Conservation (phyloP, 345 rosid species). For the Arabidopsis suecica region DNA sequence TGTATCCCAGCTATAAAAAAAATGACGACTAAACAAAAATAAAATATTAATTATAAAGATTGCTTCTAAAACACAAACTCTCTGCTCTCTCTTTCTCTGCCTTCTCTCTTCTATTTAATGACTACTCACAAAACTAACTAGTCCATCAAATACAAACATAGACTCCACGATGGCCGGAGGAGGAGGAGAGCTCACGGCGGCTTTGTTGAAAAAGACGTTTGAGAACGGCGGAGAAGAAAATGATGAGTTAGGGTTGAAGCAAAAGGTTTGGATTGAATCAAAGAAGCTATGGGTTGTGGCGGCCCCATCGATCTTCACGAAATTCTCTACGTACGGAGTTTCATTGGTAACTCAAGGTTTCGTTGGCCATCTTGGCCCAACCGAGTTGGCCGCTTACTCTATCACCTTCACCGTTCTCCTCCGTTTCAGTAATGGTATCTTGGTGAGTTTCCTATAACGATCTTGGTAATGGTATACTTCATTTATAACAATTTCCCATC, state of each 20-base stretch:
- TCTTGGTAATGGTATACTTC: no score
- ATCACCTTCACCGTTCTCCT: slow-evolving; percentile 66
- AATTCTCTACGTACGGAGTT: slow-evolving; percentile 70
- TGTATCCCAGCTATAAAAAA: no score
- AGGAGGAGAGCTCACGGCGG: slow-evolving; percentile 48
- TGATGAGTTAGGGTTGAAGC: slow-evolving; percentile 44
- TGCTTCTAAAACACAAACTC: not conserved
- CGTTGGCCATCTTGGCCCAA: slow-evolving; percentile 73
- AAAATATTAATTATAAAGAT: no score
- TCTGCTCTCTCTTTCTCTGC: not conserved
- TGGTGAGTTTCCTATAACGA: slow-evolving; percentile 37
- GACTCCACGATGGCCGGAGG: slow-evolving; percentile 37
- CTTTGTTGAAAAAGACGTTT: slow-evolving; percentile 39
- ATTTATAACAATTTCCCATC: no score
- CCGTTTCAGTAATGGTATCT: slow-evolving; percentile 67
- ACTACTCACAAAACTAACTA: no score
- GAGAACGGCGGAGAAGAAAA: slow-evolving; percentile 17
- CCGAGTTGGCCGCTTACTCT: slow-evolving; percentile 75
- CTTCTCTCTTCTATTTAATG: not conserved
- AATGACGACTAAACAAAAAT: no score
- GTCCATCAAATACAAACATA: slow-evolving; percentile 2
- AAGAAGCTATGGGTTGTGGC: slow-evolving; percentile 82
- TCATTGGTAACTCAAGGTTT: slow-evolving; percentile 65
- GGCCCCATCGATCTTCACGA: slow-evolving; percentile 78
- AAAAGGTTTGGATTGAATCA: slow-evolving; percentile 61